Evolutionary conservation across 2,329 filamentous ascomycete species (phyloP).

Genomic region (Fusarium sp.): DNA sequence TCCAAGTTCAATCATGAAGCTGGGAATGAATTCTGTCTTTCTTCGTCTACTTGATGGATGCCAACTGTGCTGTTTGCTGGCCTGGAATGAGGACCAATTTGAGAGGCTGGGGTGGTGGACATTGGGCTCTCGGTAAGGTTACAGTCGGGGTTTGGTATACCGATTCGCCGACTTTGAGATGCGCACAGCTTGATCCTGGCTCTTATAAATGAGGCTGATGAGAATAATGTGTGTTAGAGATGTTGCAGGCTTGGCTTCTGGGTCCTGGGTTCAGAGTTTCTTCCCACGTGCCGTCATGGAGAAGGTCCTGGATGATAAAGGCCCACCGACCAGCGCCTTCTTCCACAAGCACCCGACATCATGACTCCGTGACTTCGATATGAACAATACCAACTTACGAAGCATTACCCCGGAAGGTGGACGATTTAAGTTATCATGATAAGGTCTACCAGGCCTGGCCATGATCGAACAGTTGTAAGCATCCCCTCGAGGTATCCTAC

Average conservation of each 20-base stretch:
- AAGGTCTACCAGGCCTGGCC: background rate
- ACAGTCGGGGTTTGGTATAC: conserved; percentile 17
- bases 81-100: background rate
- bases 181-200: background rate
- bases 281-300: background rate
- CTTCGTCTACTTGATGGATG: background rate
- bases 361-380: background rate
- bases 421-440: background rate
- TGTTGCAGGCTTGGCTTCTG: background rate
- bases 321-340: background rate
- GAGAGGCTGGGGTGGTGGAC: conserved; percentile 24
- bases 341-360: background rate
- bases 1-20: background rate
- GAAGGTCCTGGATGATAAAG: background rate
- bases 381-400: background rate
- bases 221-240: background rate
- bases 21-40: background rate
- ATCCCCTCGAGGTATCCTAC: background rate
- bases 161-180: conserved; percentile 17
- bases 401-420: background rate
- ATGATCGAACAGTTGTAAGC: background rate
- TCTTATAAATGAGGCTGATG: background rate
- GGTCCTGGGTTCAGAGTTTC: background rate
- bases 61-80: background rate
- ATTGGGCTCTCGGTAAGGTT: conserved; percentile 8